These are phyloP conservation scores for Galerina sulciceps DNA, from an alignment of 768 basidiomycete genomes.

Conservation along the genomic window DNA sequence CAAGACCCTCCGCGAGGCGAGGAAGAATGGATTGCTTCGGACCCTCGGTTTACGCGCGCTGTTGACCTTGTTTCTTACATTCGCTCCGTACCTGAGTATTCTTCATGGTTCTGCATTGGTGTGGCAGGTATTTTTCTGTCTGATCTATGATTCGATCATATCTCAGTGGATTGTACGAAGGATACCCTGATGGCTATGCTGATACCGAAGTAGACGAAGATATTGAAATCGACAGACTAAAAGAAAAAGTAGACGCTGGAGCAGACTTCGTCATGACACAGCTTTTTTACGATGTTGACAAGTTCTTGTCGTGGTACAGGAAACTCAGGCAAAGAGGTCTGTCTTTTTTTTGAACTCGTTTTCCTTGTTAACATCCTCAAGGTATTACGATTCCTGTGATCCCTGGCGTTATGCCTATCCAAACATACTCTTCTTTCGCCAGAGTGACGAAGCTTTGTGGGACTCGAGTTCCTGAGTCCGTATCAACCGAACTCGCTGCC, in stretches of 20 bases:
- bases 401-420: constrained; percentile 97
- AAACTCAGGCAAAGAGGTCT: constrained; percentile 75
- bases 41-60: constrained; percentile 82
- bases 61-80: constrained; percentile 93
- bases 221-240: constrained; percentile 69
- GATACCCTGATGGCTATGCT: constrained; percentile 89
- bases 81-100: constrained; percentile 73
- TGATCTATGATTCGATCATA: constrained; percentile 5
- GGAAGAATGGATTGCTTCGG: constrained; percentile 90
- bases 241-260: constrained; percentile 90
- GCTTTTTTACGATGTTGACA: constrained; percentile 94
- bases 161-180: constrained; percentile 40
- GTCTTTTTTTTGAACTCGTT: constrained; percentile 16
- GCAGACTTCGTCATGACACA: constrained; percentile 97
- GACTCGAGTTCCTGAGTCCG: constrained; percentile 67
- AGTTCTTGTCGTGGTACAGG: constrained; percentile 79
- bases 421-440: constrained; percentile 92
- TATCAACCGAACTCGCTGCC: constrained; percentile 69
- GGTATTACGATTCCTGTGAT: constrained; percentile 92
- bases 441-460: constrained; percentile 91
- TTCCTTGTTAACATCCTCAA: constrained; percentile 30
- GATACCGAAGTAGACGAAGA: constrained; percentile 64
- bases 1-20: constrained; percentile 91
- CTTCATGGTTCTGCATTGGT: constrained; percentile 89
- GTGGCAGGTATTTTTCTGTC: constrained; percentile 73